Base-by-base conservation (phyloP, 2,329 filamentous ascomycete species). In the Furcasterigmium furcatum region DNA sequence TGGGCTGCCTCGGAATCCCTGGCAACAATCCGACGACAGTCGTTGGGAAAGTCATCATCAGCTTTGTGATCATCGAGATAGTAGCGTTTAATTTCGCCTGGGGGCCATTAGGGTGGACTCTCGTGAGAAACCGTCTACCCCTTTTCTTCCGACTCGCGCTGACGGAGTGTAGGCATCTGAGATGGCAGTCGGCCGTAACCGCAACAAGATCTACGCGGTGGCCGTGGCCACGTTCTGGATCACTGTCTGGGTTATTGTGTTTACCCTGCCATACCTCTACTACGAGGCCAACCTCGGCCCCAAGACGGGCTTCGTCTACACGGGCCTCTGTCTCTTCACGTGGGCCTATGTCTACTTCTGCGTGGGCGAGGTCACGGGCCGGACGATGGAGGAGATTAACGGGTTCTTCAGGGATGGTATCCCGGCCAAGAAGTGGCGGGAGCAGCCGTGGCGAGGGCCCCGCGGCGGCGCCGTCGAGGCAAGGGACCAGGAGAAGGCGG, bases 131-230 rank as follows among this genome's bases (percentile, higher is more conserved):
- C n/a, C 58, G 56, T 36, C 57, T 49, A 16, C 19, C 18, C 16
- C 12, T 9, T 5, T 21, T 9, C 8, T 2, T 22, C 12, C 13
- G 13, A 27, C 3, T 24, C 2, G 1, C 2, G 20, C 4, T 7
- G 19, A 40, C 45, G 51, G 29, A 44, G 21, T 20, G 57, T 12
- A 27, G 24, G 68, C 67, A 22, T 67, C 64, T 4, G 72, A 76
- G 49, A 70, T 73, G 65, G 67, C 72, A 0, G 70, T 73, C 20
- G 72, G 72, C 4, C 65, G 63, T 13, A 76, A 76, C 55, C 60
- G 68, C 41, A 72, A 72, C 54, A 72, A 73, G 54, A 43, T 43
- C 50, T 67, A 61, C n/a, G 59, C 67, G 9, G 60, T 64, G 5
- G 61, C 71, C 1, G 66, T 76, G 1, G 68, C 59, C 4, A 64